Conservation (phyloP, 2,329 filamentous ascomycete genomes). For the Bipolaris bicolor region DNA sequence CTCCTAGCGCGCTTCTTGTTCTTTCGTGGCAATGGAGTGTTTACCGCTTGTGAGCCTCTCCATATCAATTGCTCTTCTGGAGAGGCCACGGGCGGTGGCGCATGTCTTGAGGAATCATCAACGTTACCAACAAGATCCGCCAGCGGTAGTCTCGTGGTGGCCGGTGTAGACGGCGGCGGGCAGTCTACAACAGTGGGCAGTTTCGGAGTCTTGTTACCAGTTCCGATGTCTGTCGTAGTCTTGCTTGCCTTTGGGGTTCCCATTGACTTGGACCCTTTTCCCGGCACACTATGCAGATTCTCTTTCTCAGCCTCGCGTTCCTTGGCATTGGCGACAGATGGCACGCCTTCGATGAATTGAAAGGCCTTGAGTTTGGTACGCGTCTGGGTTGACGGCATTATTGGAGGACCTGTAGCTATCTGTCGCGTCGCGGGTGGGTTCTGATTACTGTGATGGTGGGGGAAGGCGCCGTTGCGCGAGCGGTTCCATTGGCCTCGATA, state of each 20-base stretch:
- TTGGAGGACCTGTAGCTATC: constrained; percentile 48
- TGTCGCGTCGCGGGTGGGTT: constrained; percentile 39
- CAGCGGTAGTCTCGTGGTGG: constrained; percentile 63
- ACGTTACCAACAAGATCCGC: constrained; percentile 67
- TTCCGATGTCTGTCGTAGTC: constrained; percentile 20
- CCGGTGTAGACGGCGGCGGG: constrained; percentile 63
- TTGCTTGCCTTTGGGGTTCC: constrained; percentile 32
- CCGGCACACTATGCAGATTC: constrained; percentile 37
- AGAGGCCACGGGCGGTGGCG: constrained; percentile 57
- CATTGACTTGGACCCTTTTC: constrained; percentile 15
- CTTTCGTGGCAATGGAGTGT: constrained; percentile 51
- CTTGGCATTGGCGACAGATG: constrained; percentile 23
- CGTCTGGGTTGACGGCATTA: constrained; percentile 59
- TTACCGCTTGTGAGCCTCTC: constrained; percentile 57
- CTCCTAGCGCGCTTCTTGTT: constrained; percentile 55
- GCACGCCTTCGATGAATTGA: constrained; percentile 55
- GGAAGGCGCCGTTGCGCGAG: constrained; percentile 36
- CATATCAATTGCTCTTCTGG: constrained; percentile 68
- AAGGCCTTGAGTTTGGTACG: constrained; percentile 63
- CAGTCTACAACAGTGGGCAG: constrained; percentile 33
- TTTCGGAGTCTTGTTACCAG: constrained; percentile 35
- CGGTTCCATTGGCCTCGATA: constrained; percentile 47
- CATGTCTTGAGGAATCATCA: constrained; percentile 60
- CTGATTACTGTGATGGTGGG: constrained; percentile 33
- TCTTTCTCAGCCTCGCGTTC: constrained; percentile 53